Evolutionary conservation across 495 filamentous ascomycete species (phyloP).

Genomic region (Cercophora sp.): DNA sequence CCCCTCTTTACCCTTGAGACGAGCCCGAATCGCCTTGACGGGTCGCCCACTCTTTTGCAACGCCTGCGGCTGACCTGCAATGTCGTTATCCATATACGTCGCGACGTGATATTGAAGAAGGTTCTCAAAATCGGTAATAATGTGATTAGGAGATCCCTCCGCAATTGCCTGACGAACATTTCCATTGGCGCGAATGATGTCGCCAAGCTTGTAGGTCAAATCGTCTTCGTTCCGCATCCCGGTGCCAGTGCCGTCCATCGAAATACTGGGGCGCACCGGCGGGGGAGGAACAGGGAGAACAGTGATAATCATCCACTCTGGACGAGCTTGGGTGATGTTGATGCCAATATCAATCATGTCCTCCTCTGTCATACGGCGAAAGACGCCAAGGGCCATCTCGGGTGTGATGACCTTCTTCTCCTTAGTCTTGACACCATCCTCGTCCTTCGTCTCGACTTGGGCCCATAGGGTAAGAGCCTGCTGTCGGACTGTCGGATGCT

Average conservation of each 20-base stretch:
- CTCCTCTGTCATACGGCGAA: conserved; percentile 72
- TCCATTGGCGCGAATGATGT: conserved; percentile 96
- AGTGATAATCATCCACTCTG: conserved; percentile 97
- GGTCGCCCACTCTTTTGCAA: conserved; percentile 94
- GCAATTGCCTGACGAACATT: conserved; percentile 84
- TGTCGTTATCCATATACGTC: conserved; percentile 99
- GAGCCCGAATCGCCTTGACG: conserved; percentile 91
- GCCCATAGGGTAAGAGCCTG: conserved; percentile 77
- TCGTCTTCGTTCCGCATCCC: conserved; percentile 95
- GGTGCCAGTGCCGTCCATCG: conserved; percentile 80
- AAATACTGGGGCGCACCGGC: conserved; percentile 91
- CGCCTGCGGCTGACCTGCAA: conserved; percentile 91
- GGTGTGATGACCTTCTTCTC: conserved; percentile 87
- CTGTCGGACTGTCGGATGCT: conserved; percentile 79
- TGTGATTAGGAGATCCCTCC: conserved; percentile 85
- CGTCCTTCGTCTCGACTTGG: conserved; percentile 42
- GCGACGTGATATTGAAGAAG: conserved; percentile 97
- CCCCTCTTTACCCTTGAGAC: conserved; percentile 97
- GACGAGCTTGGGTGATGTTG: conserved; percentile 87
- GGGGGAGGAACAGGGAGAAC: conserved; percentile 93
- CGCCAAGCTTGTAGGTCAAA: conserved; percentile 95
- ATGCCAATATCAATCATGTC: conserved; percentile 84
- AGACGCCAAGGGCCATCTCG: conserved; percentile 74
- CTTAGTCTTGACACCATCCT: conserved; percentile 76
- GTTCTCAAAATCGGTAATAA: conserved; percentile 81